Percentiles rank a stretch among this genome's conserved stretches.
Conservation (phyloP, 345 rosid species). For the Erodium maritimum region DNA sequence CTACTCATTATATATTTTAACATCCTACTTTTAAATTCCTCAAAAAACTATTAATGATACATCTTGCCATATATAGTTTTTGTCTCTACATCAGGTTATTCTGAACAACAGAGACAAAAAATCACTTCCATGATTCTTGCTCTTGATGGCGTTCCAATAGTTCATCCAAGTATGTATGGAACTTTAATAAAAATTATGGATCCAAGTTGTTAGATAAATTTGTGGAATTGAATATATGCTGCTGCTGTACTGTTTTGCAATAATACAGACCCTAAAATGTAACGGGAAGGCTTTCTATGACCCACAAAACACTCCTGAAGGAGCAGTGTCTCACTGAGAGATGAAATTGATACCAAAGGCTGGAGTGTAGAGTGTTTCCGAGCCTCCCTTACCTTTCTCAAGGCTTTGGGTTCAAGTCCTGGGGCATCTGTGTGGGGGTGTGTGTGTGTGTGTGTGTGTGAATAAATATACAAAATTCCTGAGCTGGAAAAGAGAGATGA, state of each 20-base stretch:
- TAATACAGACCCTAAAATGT: not conserved
- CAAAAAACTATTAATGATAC: not conserved
- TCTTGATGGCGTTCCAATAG: not conserved
- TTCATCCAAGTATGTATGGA: not conserved
- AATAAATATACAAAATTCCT: no score
- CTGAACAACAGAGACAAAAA: not conserved
- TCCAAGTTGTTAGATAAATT: not conserved
- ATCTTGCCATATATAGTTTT: not conserved
- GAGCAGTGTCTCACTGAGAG: not conserved
- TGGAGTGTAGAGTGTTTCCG: no score
- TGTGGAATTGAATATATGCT: not conserved
- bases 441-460: no score
- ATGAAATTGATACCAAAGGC: not conserved
- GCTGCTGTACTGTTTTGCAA: not conserved
- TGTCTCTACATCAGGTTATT: not conserved
- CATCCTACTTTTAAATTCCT: no score
- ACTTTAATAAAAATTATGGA: no score
- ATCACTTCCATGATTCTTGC: not conserved
- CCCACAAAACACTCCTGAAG: not conserved
- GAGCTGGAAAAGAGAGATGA: no score
- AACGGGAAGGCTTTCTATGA: not conserved
- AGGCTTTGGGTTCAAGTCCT: no score
- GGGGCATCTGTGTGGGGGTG: no score
- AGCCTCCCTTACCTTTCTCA: no score
- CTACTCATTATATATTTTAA: no score